Percentiles rank a stretch among this genome's conserved stretches.
phyloP scores from a whole-genome alignment of 2,329 filamentous ascomycete genomes.

The Fusarium bactridioides region DNA sequence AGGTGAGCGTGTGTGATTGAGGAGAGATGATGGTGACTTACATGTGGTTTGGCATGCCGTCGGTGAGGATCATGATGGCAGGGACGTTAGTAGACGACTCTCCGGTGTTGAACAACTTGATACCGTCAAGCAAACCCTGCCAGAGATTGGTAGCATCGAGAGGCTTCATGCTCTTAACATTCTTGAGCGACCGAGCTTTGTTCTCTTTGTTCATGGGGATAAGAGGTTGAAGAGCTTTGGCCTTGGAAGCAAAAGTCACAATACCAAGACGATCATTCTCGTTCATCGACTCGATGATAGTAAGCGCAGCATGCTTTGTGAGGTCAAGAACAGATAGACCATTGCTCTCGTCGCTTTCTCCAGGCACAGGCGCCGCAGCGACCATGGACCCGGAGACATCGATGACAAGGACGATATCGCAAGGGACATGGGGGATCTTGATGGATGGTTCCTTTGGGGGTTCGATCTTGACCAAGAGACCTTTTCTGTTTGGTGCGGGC shows the following conservation, averaged over 20 bases:
- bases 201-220: constrained; percentile 55
- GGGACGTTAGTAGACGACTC: constrained; percentile 51
- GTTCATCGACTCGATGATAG: constrained; percentile 64
- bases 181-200: constrained; percentile 53
- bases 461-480: constrained; percentile 56
- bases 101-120: constrained; percentile 55
- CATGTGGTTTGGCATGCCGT: constrained; percentile 64
- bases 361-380: constrained; percentile 55
- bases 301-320: constrained; percentile 66
- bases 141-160: constrained; percentile 62
- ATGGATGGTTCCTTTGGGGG: constrained; percentile 51
- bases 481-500: constrained; percentile 48
- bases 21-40: constrained; percentile 31
- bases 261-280: constrained; percentile 65
- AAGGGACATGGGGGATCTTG: constrained; percentile 54
- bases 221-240: constrained; percentile 56
- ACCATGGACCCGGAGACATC: constrained; percentile 68
- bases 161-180: constrained; percentile 53
- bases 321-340: constrained; percentile 66
- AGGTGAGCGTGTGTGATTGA: neutral
- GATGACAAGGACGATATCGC: constrained; percentile 69
- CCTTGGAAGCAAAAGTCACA: constrained; percentile 59
- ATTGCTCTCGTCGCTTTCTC: constrained; percentile 54
- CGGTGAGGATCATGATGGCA: constrained; percentile 62
- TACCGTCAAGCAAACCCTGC: constrained; percentile 61